phyloP scores from a whole-genome alignment of 257 asterid genomes.

The Ilex asprella region DNA sequence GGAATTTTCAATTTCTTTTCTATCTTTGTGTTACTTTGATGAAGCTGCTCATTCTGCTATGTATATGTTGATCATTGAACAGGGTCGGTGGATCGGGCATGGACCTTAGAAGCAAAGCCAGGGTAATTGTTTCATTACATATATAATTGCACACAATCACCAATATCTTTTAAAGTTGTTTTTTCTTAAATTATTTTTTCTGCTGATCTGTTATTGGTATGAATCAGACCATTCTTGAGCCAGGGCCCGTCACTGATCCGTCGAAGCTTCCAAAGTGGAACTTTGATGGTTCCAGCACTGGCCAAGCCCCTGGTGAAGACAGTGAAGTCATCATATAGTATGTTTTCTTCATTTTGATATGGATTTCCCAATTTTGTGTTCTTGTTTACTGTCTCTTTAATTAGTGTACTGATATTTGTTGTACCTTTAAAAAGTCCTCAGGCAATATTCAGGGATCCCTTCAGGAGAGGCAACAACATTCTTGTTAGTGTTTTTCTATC shows the following conservation, averaged over 20 bases:
- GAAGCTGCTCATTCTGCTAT: too few species aligned
- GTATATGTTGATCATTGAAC: constrained; percentile 4
- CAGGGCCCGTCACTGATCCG: constrained; percentile 41
- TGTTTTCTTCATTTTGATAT: background rate
- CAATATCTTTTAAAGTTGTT: too few species aligned
- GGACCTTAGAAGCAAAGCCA: constrained; percentile 49
- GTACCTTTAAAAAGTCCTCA: constrained; percentile 31
- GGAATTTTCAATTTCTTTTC: background rate
- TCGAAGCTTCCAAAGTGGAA: constrained; percentile 57
- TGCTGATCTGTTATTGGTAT: background rate
- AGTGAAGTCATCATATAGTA: constrained; percentile 52
- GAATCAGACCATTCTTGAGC: constrained; percentile 25
- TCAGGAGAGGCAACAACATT: constrained; percentile 47
- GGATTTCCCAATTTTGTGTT: background rate
- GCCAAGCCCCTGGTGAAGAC: constrained; percentile 56
- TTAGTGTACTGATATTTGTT: background rate
- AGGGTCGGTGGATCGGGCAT: constrained; percentile 56
- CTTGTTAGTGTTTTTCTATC: constrained; percentile 26
- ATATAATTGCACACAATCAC: background rate
- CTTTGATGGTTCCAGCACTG: constrained; percentile 47
- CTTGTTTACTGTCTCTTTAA: background rate
- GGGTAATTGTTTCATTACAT: constrained; percentile 20
- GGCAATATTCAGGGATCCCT: constrained; percentile 55
- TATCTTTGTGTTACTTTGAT: background rate
- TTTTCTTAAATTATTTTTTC: background rate